Evolutionary conservation across 2,329 filamentous ascomycete species (phyloP), one percentile per base, ranked within the genome.

Genomic region (Phialophora verrucosa): DNA sequence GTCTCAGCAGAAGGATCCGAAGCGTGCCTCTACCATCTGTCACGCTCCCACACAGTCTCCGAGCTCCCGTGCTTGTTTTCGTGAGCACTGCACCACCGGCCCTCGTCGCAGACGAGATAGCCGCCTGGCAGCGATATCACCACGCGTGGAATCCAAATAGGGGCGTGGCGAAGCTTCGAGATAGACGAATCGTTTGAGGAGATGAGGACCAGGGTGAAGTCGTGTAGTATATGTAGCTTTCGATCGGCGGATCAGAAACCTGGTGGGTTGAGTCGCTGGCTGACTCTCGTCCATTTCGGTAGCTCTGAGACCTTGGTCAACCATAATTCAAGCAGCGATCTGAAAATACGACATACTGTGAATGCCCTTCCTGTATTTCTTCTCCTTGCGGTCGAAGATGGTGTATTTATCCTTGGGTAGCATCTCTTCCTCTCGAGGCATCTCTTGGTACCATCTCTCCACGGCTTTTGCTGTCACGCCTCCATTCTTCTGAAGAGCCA

Each of bases 381-480:
- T 96, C 78, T 91, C 93, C 81, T 98, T 97, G 74, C 93, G 89
- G 80, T 97, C 94, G 80, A 98, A 99, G 75, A 99, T 90, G 31
- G 92, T 97, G 82, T 99, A 99, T 82, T 99, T 99, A 82, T 99
- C 95, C 80, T 88, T 90, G 55, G 95, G 90, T 78, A 96, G 78
- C 95, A 99, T 99, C 84, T 98, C 93, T 75, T 88, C 86, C 84
- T 99, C 95, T 29, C 88, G 91, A 25, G 95, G 95, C 95, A 99
- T 99, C 80, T 97, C 92, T 44, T 85, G 85, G 84, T 95, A 97
- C 95, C 95, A 99, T 76, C 89, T 83, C 78, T 96, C 90, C 66
- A 99, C 84, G 62, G 91, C 85, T 81, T 92, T 92, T 63, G 86
- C 83, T 55, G 88, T 86, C 66, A 88, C 86, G 75, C 88, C 84